These are phyloP conservation scores for Aspergillus novoparasiticus DNA, from an alignment of 2,329 filamentous ascomycete species.

Conservation along the genomic window DNA sequence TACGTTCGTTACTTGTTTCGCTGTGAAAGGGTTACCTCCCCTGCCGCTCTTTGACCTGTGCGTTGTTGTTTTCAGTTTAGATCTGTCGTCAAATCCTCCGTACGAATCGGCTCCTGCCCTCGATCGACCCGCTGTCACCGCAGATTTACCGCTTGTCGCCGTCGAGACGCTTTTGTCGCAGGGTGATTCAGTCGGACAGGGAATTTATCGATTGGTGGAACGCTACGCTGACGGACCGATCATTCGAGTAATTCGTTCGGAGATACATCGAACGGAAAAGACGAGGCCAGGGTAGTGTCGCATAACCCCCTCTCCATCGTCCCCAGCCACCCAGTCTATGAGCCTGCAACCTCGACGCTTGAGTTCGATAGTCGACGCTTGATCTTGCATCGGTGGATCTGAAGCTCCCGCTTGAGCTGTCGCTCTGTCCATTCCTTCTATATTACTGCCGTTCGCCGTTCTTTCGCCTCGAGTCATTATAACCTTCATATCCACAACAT, in stretches of 20 bases:
- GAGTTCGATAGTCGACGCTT: conserved; percentile 12
- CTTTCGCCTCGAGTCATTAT: conserved; percentile 7
- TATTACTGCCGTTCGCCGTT: conserved; percentile 10
- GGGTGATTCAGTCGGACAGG: background rate
- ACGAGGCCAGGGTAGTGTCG: background rate
- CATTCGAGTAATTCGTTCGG: background rate
- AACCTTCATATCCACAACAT: conserved; percentile 27
- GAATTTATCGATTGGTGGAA: background rate
- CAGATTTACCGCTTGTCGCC: background rate
- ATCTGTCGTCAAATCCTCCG: background rate
- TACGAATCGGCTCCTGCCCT: conserved; percentile 6
- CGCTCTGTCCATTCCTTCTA: conserved; percentile 30
- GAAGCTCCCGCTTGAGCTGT: conserved; percentile 19
- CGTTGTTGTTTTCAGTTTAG: conserved; percentile 18
- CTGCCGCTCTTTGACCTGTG: conserved; percentile 29
- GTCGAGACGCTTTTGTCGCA: background rate
- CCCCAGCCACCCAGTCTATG: conserved; percentile 18
- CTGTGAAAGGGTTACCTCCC: conserved; percentile 1
- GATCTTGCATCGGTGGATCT: conserved; percentile 13
- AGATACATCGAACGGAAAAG: background rate
- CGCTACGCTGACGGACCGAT: background rate
- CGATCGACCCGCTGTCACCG: conserved; percentile 7
- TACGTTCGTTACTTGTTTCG: conserved; percentile 28
- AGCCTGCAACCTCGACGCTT: conserved; percentile 14
- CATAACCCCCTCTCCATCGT: conserved; percentile 1